These are phyloP conservation scores for Aspergillus carbonarius DNA, from an alignment of 2,329 filamentous ascomycete species.

Conservation along the genomic window DNA sequence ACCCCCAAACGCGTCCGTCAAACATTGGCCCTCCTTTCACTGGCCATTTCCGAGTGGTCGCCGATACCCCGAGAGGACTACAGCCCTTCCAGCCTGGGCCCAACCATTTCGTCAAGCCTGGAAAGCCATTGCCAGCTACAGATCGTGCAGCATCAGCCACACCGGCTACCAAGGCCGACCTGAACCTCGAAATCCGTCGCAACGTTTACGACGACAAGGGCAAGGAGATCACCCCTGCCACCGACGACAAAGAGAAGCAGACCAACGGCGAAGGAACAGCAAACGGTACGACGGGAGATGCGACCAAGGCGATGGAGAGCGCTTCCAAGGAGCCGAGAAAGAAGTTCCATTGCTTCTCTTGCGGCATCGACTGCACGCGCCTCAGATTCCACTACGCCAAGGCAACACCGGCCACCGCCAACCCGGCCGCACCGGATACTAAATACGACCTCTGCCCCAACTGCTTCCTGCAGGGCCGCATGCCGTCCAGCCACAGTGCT, in stretches of 20 bases:
- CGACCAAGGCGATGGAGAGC: slow-evolving; percentile 63
- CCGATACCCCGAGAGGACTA: slow-evolving; percentile 89
- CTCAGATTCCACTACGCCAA: slow-evolving; percentile 71
- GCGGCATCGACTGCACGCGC: slow-evolving; percentile 82
- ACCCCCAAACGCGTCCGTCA: slow-evolving; percentile 90
- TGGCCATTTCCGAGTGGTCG: slow-evolving; percentile 93
- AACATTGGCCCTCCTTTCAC: slow-evolving; percentile 96
- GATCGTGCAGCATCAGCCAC: slow-evolving; percentile 68
- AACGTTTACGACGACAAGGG: slow-evolving; percentile 94
- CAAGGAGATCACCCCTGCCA: slow-evolving; percentile 72
- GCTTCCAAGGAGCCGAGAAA: slow-evolving; percentile 63
- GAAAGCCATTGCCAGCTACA: slow-evolving; percentile 65
- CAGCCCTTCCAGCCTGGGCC: slow-evolving; percentile 93
- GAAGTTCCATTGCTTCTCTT: slow-evolving; percentile 80
- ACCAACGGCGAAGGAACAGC: slow-evolving; percentile 73
- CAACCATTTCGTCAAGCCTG: slow-evolving; percentile 64
- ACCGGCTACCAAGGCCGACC: slow-evolving; percentile 69
- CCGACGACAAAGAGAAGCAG: slow-evolving; percentile 64
- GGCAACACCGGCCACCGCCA: slow-evolving; percentile 55
- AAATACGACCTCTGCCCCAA: slow-evolving; percentile 89
- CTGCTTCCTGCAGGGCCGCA: slow-evolving; percentile 81
- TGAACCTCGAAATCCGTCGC: slow-evolving; percentile 88
- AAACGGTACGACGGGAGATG: slow-evolving; percentile 58
- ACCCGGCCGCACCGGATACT: slow-evolving; percentile 57
- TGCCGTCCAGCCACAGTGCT: slow-evolving; percentile 74